phyloP scores from a whole-genome alignment of 305 asterid species.

The Rubia tinctorum region DNA sequence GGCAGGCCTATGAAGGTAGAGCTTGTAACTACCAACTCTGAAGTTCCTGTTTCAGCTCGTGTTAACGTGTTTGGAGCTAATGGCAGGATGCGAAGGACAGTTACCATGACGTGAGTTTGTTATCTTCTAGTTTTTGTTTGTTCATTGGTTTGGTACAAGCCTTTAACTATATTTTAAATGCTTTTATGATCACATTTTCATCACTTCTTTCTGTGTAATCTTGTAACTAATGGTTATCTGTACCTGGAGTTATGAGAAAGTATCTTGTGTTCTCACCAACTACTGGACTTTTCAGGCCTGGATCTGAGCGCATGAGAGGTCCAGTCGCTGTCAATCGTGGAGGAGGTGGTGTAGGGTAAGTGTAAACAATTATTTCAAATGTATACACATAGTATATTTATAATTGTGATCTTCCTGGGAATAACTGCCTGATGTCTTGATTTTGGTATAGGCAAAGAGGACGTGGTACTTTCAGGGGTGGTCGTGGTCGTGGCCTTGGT shows the following conservation, averaged over 20 bases:
- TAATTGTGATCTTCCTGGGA: background rate
- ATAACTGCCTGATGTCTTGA: background rate
- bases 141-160: background rate
- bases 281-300: constrained; percentile 40
- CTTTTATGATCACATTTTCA: background rate
- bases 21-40: constrained; percentile 52
- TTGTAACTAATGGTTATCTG: background rate
- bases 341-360: constrained; percentile 48
- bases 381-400: background rate
- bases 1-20: constrained; percentile 92
- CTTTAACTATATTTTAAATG: background rate
- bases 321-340: constrained; percentile 29
- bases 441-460: constrained; percentile 42
- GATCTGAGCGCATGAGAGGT: constrained; percentile 46
- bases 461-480: constrained; percentile 44
- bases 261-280: background rate
- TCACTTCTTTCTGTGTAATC: background rate
- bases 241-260: no score
- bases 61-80: constrained; percentile 66
- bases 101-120: constrained; percentile 59
- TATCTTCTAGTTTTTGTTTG: background rate
- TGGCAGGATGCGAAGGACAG: constrained; percentile 73
- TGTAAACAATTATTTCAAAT: background rate
- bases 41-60: constrained; percentile 63
- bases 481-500: constrained; percentile 34